A percentile compares a stretch with the other conserved stretches of the same genome.
Evolutionary conservation across 140 eudicot genomes (phyloP).

Genomic region (Cichorium intybus): DNA sequence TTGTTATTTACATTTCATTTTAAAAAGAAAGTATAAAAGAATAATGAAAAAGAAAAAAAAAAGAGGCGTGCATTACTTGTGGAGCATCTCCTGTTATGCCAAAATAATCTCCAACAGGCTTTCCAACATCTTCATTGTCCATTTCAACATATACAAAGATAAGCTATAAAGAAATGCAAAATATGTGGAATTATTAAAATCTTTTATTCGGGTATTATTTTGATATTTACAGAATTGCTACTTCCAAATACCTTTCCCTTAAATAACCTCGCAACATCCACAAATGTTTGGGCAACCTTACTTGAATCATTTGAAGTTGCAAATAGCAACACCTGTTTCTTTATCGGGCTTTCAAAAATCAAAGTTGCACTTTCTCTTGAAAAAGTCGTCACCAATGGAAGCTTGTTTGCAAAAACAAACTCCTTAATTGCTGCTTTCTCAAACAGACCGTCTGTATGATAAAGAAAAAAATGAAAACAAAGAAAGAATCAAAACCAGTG

Average conservation of each 20-base stretch:
- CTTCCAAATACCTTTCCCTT: slow-evolving; percentile 76
- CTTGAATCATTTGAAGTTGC: slow-evolving; percentile 58
- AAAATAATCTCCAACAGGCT: slow-evolving; percentile 85
- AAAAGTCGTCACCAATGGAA: slow-evolving; percentile 83
- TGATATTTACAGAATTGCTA: not conserved
- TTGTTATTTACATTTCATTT: slow-evolving; percentile 1
- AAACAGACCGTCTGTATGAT: slow-evolving; percentile 65
- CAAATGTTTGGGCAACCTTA: slow-evolving; percentile 53
- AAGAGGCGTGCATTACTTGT: slow-evolving; percentile 37
- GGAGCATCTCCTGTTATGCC: slow-evolving; percentile 82
- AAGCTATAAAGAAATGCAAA: slow-evolving; percentile 41
- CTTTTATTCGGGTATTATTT: not conserved
- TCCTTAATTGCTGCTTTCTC: slow-evolving; percentile 66
- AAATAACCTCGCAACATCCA: slow-evolving; percentile 76
- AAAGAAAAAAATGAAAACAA: not conserved
- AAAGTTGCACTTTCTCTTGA: slow-evolving; percentile 72
- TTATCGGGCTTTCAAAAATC: slow-evolving; percentile 77
- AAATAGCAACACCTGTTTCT: slow-evolving; percentile 82
- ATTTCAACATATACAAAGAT: slow-evolving; percentile 71
- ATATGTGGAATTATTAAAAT: not conserved
- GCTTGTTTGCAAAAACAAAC: slow-evolving; percentile 80
- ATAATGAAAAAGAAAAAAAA: not conserved
- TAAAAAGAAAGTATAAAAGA: not conserved
- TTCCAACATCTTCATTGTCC: slow-evolving; percentile 89
- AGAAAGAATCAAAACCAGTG: not conserved